Percentiles rank a stretch among this genome's conserved stretches.
These are phyloP conservation scores for Chrysoporthe puriensis DNA, from an alignment of 2,329 filamentous ascomycete genomes.

Conservation along the genomic window DNA sequence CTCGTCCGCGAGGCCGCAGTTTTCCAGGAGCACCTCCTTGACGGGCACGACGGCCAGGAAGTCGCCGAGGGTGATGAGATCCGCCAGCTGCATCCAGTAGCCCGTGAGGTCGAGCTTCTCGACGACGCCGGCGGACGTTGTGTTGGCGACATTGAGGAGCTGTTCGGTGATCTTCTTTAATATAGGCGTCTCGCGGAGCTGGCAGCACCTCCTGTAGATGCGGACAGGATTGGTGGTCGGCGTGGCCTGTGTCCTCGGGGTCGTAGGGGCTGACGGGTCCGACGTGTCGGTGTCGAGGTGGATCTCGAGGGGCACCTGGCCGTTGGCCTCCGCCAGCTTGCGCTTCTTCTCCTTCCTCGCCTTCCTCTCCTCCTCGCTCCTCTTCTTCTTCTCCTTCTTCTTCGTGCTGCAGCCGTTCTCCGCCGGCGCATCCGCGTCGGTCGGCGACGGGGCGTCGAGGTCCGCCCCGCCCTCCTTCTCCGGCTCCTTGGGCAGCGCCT, in stretches of 20 bases:
- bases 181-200: constrained; percentile 89
- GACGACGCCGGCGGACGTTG: constrained; percentile 72
- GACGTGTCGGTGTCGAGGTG: constrained; percentile 69
- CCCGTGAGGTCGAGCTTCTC: constrained; percentile 82
- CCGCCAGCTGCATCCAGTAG: constrained; percentile 80
- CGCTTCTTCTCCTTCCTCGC: constrained; percentile 89
- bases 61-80: constrained; percentile 86
- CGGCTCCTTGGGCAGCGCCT: constrained; percentile 45
- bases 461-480: constrained; percentile 39
- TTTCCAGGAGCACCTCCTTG: constrained; percentile 82
- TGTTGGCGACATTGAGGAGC: constrained; percentile 72
- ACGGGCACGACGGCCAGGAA: constrained; percentile 94
- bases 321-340: constrained; percentile 84
- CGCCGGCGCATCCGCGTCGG: constrained; percentile 14
- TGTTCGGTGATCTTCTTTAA: constrained; percentile 91
- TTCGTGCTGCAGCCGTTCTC: constrained; percentile 47
- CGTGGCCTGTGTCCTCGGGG: constrained; percentile 60
- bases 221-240: constrained; percentile 90
- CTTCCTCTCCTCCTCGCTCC: constrained; percentile 89
- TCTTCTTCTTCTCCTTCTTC: constrained; percentile 96
- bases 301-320: constrained; percentile 82
- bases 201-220: constrained; percentile 93
- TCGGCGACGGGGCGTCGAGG: constrained; percentile 28
- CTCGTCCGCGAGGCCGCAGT: constrained; percentile 85
- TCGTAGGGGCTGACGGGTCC: constrained; percentile 36